A percentile compares a stretch with the other conserved stretches of the same genome.
Evolutionary conservation across 2,329 filamentous ascomycete genomes (phyloP).

Genomic region (Chaetothyriales sp.): DNA sequence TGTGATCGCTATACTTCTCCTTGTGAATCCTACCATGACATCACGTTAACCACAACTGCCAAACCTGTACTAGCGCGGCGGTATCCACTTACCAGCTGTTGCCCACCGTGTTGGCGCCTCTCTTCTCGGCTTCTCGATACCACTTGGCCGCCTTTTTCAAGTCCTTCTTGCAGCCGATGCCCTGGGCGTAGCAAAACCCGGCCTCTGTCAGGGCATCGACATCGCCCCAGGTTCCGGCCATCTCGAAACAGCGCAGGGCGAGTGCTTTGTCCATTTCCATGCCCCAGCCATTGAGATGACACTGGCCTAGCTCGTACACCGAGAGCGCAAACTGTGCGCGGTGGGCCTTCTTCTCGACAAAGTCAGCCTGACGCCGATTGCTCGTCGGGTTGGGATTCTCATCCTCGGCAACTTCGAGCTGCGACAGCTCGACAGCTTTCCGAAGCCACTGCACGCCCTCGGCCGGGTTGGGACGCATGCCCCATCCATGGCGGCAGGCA

Average conservation of each 20-base stretch:
- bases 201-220: constrained; percentile 86
- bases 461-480: constrained; percentile 79
- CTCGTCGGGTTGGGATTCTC: constrained; percentile 37
- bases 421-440: constrained; percentile 74
- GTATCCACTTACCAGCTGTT: constrained; percentile 71
- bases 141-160: constrained; percentile 85
- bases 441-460: constrained; percentile 88
- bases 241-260: constrained; percentile 87
- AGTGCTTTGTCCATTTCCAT: constrained; percentile 83
- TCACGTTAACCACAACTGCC: background rate
- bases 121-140: constrained; percentile 79
- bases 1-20: constrained; percentile 16
- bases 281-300: constrained; percentile 97
- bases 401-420: constrained; percentile 70
- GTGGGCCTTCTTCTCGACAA: constrained; percentile 62
- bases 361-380: constrained; percentile 24
- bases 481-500: constrained; percentile 93
- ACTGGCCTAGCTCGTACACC: constrained; percentile 91
- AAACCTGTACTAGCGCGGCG: background rate
- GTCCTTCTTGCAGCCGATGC: constrained; percentile 88
- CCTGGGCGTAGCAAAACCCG: constrained; percentile 90
- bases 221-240: constrained; percentile 90
- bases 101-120: constrained; percentile 93
- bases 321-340: constrained; percentile 89
- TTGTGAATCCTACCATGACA: constrained; percentile 19